These are phyloP conservation scores for Botrytis elliptica DNA, from an alignment of 2,329 filamentous ascomycete genomes.

Conservation along the genomic window DNA sequence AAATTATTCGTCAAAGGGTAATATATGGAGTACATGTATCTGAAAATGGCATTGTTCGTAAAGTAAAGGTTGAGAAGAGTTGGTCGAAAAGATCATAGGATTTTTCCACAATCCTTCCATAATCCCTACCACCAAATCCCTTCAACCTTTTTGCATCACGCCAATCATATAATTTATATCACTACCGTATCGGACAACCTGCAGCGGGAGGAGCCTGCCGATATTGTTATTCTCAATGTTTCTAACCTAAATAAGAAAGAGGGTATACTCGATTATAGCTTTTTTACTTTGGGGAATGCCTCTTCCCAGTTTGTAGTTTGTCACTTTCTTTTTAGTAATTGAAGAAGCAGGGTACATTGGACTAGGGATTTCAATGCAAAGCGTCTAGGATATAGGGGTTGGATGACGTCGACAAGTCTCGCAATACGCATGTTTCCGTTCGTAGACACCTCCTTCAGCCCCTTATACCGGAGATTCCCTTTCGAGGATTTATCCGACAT, in stretches of 20 bases:
- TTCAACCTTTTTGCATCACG: neutral
- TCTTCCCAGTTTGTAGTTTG: neutral
- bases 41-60: neutral
- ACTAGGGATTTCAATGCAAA: neutral
- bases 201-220: constrained; percentile 18
- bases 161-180: constrained; percentile 4
- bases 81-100: neutral
- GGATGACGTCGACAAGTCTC: neutral
- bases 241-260: neutral
- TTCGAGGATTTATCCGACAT: neutral
- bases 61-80: neutral
- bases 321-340: constrained; percentile 3
- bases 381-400: neutral
- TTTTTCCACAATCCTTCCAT: constrained; percentile 12
- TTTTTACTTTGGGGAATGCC: neutral
- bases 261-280: neutral
- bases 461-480: neutral
- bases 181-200: constrained; percentile 3
- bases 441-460: no score
- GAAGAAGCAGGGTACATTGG: neutral
- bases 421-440: neutral
- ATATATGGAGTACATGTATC: neutral
- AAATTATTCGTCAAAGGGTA: neutral
- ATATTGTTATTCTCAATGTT: neutral
- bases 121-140: neutral